Evolutionary conservation across 2,329 filamentous ascomycete species (phyloP).

Genomic region (Aspergillus sp.): DNA sequence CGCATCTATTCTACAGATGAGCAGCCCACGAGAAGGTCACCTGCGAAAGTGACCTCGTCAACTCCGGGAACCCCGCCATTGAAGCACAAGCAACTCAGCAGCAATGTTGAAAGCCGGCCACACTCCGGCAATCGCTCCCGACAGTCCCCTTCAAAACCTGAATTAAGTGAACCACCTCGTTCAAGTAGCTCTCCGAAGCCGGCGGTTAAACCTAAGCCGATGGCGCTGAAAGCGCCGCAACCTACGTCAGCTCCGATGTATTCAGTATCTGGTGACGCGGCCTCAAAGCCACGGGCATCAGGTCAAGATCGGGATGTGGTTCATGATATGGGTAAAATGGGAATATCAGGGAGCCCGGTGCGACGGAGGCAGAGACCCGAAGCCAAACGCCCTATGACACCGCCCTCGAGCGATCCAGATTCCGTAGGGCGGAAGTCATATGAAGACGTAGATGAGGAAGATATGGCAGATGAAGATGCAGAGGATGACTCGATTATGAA

Average conservation of each 20-base stretch:
- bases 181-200: constrained; percentile 26
- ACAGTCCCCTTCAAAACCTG: constrained; percentile 17
- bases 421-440: constrained; percentile 49
- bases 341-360: constrained; percentile 21
- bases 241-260: constrained; percentile 12
- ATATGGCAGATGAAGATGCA: constrained; percentile 39
- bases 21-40: constrained; percentile 11
- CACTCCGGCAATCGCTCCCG: constrained; percentile 6
- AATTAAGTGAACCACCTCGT: constrained; percentile 22
- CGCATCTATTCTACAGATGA: constrained; percentile 22
- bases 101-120: constrained; percentile 8
- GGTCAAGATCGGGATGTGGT: constrained; percentile 30
- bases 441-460: constrained; percentile 47
- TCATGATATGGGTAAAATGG: constrained; percentile 25
- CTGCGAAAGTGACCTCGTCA: constrained; percentile 13
- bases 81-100: neutral
- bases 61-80: constrained; percentile 8
- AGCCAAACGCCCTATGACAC: constrained; percentile 44
- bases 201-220: constrained; percentile 41
- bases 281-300: constrained; percentile 15
- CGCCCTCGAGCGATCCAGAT: constrained; percentile 44
- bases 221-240: constrained; percentile 28
- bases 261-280: constrained; percentile 18
- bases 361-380: constrained; percentile 35
- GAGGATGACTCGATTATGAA: constrained; percentile 60